Percentiles rank a stretch among this genome's conserved stretches.
phyloP scores from a whole-genome alignment of 129 eudicot genomes.

The Arctium lappa region DNA sequence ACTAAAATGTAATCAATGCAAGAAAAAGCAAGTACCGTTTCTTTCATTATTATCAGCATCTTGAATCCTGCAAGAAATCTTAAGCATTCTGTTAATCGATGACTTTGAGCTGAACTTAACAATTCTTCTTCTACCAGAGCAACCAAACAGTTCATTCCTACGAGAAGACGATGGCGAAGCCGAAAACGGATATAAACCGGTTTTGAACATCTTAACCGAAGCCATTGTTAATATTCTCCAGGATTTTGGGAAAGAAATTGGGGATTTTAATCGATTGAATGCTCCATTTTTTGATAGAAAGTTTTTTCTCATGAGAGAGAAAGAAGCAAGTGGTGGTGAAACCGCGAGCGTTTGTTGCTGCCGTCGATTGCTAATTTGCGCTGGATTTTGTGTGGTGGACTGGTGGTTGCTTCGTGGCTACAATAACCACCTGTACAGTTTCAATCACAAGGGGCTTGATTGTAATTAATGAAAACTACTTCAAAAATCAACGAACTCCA shows the following conservation, averaged over 20 bases:
- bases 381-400: slow-evolving; percentile 6
- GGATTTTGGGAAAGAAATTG: background rate
- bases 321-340: slow-evolving; percentile 17
- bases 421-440: background rate
- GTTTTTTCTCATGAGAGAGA: background rate
- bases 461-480: background rate
- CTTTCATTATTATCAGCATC: slow-evolving; percentile 33
- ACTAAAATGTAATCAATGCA: background rate
- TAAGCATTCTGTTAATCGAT: slow-evolving; percentile 20
- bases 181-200: slow-evolving; percentile 31
- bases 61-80: slow-evolving; percentile 33
- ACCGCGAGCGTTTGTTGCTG: background rate
- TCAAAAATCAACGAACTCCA: background rate
- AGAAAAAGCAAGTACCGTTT: slow-evolving; percentile 36
- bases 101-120: slow-evolving; percentile 12
- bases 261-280: background rate
- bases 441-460: background rate
- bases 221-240: slow-evolving; percentile 32
- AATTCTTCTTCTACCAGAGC: background rate
- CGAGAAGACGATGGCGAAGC: slow-evolving; percentile 25
- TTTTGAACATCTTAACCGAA: slow-evolving; percentile 38
- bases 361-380: background rate
- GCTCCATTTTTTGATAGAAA: background rate
- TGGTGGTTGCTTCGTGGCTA: slow-evolving; percentile 16
- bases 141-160: slow-evolving; percentile 12